A percentile compares a stretch with the other conserved stretches of the same genome.
Conservation (phyloP, 1,139 yeast genomes). For the Suhomyces kunorum region DNA sequence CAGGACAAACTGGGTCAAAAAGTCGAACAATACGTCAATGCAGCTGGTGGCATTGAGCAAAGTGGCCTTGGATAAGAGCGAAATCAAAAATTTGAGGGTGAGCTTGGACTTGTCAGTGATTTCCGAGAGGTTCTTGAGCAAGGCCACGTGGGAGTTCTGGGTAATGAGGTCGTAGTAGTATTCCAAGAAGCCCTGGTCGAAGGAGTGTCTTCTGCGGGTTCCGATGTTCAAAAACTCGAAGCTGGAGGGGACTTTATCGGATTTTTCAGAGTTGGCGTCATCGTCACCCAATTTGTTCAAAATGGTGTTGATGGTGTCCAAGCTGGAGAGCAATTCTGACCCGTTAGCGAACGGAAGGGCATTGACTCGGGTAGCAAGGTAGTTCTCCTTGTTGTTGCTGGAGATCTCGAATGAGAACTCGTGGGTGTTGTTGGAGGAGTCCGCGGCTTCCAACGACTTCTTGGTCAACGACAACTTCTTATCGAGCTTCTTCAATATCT, state of each 20-base stretch:
- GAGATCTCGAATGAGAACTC: constrained; percentile 36
- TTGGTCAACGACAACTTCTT: constrained; percentile 54
- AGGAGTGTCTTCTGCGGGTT: constrained; percentile 24
- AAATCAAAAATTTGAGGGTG: constrained; percentile 47
- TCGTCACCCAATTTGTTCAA: constrained; percentile 42
- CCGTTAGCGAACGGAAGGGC: constrained; percentile 81
- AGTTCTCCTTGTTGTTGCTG: constrained; percentile 63
- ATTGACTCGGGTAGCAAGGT: constrained; percentile 67
- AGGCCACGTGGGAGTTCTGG: constrained; percentile 45
- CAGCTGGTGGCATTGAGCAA: constrained; percentile 51
- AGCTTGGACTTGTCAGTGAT: constrained; percentile 24
- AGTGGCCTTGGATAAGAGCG: constrained; percentile 67
- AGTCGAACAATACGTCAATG: constrained; percentile 52
- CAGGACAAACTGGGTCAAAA: constrained; percentile 20
- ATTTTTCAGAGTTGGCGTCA: constrained; percentile 16
- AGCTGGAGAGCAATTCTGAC: constrained; percentile 52
- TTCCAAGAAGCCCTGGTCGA: constrained; percentile 33
- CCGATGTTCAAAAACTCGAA: constrained; percentile 21
- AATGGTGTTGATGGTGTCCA: constrained; percentile 57
- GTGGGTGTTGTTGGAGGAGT: constrained; percentile 13
- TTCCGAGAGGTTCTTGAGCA: constrained; percentile 40
- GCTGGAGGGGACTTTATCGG: constrained; percentile 13
- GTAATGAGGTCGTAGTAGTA: constrained; percentile 35
- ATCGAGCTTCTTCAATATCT: constrained; percentile 87
- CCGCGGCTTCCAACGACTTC: constrained; percentile 23